Base-by-base conservation (phyloP, 176 grass and related monocot genomes). In the Aegilops longissima region DNA sequence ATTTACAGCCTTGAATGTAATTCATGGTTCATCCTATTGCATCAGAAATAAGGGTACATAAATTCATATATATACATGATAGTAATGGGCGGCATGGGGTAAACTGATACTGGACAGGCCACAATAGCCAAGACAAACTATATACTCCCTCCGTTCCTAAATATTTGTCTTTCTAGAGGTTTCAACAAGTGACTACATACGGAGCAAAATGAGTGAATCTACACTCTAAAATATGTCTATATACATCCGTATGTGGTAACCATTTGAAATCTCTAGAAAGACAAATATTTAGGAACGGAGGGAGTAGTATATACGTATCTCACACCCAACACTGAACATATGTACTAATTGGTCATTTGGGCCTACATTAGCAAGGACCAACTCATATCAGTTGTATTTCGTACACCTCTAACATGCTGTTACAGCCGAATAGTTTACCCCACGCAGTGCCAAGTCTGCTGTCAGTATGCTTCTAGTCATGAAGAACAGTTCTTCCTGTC, bases 401-500 rank as follows among this genome's bases (percentile, higher is more conserved):
- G 4, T 39, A 39, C 8, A 83, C 24, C 67, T 59, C 52, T 72
- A 58, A 72, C 33, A 40, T 73, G 14, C 49, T 83, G 27, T 61
- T 61, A 21, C 51, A 83, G 35, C 52, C 23, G 9, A 72, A 34
- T 34, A 49, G 45, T 49, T 14, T 10, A 30, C 64, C 34, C 51
- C 7, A 8, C 33, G 21, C n/a, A 24, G 81, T 83, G 17, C 14
- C 49, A 72, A 73, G 14, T 73, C 3, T 72, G 33, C 7, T 42
- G 33, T 56, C 29, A 5, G 42, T 75, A 7, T 62, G 70, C 58
- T 75, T 42, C n/a, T 73, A 40, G 69, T 61, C 24, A 74, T 30
- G 82, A 30, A 62, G 38, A 83, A 17, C 70, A 83, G 36, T 65
- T 63, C 56, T 79, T 24, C 24, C 16, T 66, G 24, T 75, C 42